A percentile compares a stretch with the other conserved stretches of the same genome.
Conservation (phyloP, 164 flowering plant species). For the Amborella trichopoda region DNA sequence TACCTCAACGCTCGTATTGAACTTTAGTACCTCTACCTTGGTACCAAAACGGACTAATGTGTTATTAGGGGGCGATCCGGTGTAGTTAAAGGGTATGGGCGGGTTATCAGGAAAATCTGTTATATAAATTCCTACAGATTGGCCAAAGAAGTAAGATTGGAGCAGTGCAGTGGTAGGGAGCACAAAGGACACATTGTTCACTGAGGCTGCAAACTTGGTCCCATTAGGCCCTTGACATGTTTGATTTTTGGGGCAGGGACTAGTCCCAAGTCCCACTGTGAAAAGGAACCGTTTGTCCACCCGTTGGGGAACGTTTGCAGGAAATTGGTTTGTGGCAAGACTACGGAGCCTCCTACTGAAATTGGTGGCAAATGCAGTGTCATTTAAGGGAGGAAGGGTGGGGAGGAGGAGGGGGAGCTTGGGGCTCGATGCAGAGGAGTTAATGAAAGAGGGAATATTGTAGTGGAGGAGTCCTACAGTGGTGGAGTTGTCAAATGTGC, state of each 20-base stretch:
- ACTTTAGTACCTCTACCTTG: constrained; percentile 35
- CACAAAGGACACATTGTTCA: constrained; percentile 38
- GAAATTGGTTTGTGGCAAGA: constrained; percentile 22
- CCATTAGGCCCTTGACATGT: constrained; percentile 50
- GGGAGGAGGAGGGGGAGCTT: constrained; percentile 18
- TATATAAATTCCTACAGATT: constrained; percentile 24
- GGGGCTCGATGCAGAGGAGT: constrained; percentile 2
- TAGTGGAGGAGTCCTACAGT: constrained; percentile 45
- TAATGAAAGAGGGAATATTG: constrained; percentile 4
- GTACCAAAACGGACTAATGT: constrained; percentile 34
- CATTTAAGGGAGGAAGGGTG: constrained; percentile 34
- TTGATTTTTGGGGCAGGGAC: constrained; percentile 38
- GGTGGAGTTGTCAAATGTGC: constrained; percentile 41
- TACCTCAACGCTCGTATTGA: constrained; percentile 42
- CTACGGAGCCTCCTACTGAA: constrained; percentile 25
- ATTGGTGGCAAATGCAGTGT: constrained; percentile 25
- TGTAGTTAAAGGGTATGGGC: constrained; percentile 31
- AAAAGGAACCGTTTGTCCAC: constrained; percentile 36
- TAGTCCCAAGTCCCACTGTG: constrained; percentile 41
- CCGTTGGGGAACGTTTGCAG: constrained; percentile 32
- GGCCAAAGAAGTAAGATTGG: constrained; percentile 30
- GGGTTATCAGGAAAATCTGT: constrained; percentile 36
- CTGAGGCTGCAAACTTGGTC: constrained; percentile 38
- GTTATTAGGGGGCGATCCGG: constrained; percentile 47
- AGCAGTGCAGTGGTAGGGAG: constrained; percentile 38